Base-by-base conservation (phyloP, 2,329 filamentous ascomycete genomes). In the Westerdykella sp. region DNA sequence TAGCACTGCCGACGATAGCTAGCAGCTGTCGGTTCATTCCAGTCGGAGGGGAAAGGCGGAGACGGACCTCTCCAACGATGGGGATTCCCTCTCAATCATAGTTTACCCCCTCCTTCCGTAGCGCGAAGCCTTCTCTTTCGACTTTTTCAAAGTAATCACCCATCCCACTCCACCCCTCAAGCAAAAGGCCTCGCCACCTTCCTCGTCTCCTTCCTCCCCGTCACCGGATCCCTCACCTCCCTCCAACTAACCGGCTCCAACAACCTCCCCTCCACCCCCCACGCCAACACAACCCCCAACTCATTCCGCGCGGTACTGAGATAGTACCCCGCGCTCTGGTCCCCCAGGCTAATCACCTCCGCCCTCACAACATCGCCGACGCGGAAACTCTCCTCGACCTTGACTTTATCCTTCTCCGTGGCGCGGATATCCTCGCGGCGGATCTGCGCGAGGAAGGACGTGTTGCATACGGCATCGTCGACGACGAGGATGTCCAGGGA, bases 241-340 rank as follows among this genome's bases (percentile, higher is more conserved):
- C 84, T 94, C 93, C 93, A 98, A 68, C 84, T 94, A 43, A 95
- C 79, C 2, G 93, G 91, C 58, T 85, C 85, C 89, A 97, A 95
- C 56, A 85, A 79, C 68, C 94, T 91, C 1, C 90, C 90, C 2
- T 78, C 79, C 64, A 95, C 88, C 62, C 88, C 94, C 55, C 80
- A 84, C 9, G 91, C 93, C 81, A 97, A 87, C 32, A 98, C 86
- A 45, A 97, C 91, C 2, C 93, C 93, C 34, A 95, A 75, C 63
- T 95, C 86, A 67, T 98, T 97, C 54, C 81, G 81, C 22, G 89
- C 88, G 1, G 93, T 98, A 21, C 84, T 86, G n/a, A 95, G 77
- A 66, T 96, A 98, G 66, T 97, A 98, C n/a, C 16, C 16, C 59
- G 87, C 95, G 40, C 85, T 82, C 70, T 97, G 90, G 63, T 98